Base-by-base conservation (phyloP, 2,329 filamentous ascomycete genomes). In the Lachnellula arida region DNA sequence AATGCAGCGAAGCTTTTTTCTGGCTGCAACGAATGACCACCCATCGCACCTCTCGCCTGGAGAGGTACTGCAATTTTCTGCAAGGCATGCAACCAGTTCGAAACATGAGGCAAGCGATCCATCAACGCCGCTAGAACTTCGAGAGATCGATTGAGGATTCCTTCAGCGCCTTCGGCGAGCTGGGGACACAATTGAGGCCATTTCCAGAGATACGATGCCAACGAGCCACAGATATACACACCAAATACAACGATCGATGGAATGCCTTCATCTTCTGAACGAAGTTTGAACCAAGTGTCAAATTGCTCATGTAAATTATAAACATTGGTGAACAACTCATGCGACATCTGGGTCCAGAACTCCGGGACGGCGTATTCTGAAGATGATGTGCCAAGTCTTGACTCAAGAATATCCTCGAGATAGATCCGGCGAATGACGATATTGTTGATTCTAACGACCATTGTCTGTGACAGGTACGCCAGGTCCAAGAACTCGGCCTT, bases 221-320 rank as follows among this genome's bases (percentile, higher is more conserved):
- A 62, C 0, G 71, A 74, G 9, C 72, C 73, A 56, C 72, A 75
- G 47, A 72, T 68, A 60, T 75, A 75, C 39, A 71, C 67, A 51
- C 72, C 74, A 47, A 74, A 75, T 9, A 72, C 72, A 6, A 74
- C 65, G 23, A 75, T 71, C 7, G 59, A 46, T 4, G 59, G 56
- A 48, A 59, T 50, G 66, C 70, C 6, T 43, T 73, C 64, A n/a
- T 65, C 68, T 8, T 52, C 59, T 5, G 63, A 57, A 3, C 69
- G 62, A 49, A 68, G 59, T 22, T 58, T 57, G 42, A 69, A 68
- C 52, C 65, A 72, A 4, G 68, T 69, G 9, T 69, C 65, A 46
- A 75, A 69, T 54, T 73, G 70, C 51, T 74, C 68, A 61, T 73
- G 66, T 4, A 75, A 63, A 17, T 62, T 59, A 22, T 67, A 63